These are phyloP conservation scores for Penicillium longicatenatum DNA, from an alignment of 495 filamentous ascomycete species.

Conservation along the genomic window DNA sequence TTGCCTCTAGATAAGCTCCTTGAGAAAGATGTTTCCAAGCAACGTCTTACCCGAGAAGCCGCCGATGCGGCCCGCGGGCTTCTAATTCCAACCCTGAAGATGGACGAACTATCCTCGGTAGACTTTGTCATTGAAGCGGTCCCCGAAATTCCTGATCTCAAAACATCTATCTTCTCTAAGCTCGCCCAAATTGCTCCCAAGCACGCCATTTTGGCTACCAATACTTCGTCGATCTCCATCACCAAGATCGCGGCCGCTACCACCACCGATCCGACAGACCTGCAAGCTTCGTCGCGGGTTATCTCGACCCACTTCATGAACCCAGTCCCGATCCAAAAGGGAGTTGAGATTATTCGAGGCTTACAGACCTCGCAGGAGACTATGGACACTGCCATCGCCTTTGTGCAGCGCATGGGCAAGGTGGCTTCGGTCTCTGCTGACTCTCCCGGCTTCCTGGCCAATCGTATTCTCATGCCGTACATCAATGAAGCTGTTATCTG, in stretches of 20 bases:
- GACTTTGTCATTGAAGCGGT: slow-evolving; percentile 99
- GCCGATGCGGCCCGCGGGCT: slow-evolving; percentile 69
- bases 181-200: slow-evolving; percentile 82
- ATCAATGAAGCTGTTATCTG: slow-evolving; percentile 99
- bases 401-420: slow-evolving; percentile 93
- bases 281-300: slow-evolving; percentile 81
- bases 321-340: slow-evolving; percentile 94
- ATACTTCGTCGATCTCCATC: slow-evolving; percentile 96
- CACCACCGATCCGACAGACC: slow-evolving; percentile 71
- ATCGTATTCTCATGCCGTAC: slow-evolving; percentile 97
- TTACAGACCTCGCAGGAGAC: slow-evolving; percentile 87
- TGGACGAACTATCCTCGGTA: slow-evolving; percentile 78
- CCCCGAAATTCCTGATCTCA: slow-evolving; percentile 86
- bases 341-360: slow-evolving; percentile 94
- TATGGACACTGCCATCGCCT: slow-evolving; percentile 77
- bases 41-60: slow-evolving; percentile 74
- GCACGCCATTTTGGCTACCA: slow-evolving; percentile 92
- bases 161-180: slow-evolving; percentile 81
- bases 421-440: slow-evolving; percentile 84
- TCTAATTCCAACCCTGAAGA: slow-evolving; percentile 67
- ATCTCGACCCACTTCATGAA: slow-evolving; percentile 99
- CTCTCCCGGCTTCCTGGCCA: slow-evolving; percentile 92
- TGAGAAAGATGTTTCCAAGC: slow-evolving; percentile 86
- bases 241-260: slow-evolving; percentile 92
- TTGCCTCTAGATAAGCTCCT: slow-evolving; percentile 78